Evolutionary conservation across 345 rosid genomes (phyloP).

Genomic region (Acer negundo): DNA sequence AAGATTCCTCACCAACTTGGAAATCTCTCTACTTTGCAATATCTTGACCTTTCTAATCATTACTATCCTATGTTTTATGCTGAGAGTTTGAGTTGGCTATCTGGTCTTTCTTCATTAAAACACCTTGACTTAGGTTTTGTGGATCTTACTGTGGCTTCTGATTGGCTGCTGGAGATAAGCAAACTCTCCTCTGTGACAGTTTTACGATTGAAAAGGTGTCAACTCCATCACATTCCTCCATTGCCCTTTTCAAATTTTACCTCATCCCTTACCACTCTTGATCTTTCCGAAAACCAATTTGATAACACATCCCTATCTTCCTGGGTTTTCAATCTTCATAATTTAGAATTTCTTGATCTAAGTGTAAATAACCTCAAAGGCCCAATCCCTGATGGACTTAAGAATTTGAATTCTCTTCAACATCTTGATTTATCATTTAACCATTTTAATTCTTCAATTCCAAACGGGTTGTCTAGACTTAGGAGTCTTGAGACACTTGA

Average conservation of each 20-base stretch:
- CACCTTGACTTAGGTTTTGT: too few relatives aligned
- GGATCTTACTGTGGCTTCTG: too few relatives aligned
- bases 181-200: slow-evolving; percentile 15
- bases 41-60: not conserved
- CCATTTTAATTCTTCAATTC: slow-evolving; percentile 4
- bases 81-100: not conserved
- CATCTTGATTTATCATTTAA: not conserved
- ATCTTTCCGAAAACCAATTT: not conserved
- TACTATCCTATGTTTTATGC: not conserved
- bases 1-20: not conserved
- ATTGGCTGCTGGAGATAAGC: not conserved
- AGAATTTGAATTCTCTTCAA: not conserved
- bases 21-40: not conserved
- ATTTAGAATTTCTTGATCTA: not conserved
- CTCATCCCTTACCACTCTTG: slow-evolving; percentile 9
- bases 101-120: too few relatives aligned
- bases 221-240: not conserved
- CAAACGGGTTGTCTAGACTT: slow-evolving; percentile 6
- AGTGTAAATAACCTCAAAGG: not conserved
- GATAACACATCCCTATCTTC: not conserved
- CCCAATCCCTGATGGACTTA: not conserved
- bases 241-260: slow-evolving; percentile 7
- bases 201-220: slow-evolving; percentile 14
- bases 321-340: not conserved
- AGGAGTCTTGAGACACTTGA: too few relatives aligned